These are phyloP conservation scores for Rosa rugosa DNA, from an alignment of 306 rosid genomes.

Conservation along the genomic window DNA sequence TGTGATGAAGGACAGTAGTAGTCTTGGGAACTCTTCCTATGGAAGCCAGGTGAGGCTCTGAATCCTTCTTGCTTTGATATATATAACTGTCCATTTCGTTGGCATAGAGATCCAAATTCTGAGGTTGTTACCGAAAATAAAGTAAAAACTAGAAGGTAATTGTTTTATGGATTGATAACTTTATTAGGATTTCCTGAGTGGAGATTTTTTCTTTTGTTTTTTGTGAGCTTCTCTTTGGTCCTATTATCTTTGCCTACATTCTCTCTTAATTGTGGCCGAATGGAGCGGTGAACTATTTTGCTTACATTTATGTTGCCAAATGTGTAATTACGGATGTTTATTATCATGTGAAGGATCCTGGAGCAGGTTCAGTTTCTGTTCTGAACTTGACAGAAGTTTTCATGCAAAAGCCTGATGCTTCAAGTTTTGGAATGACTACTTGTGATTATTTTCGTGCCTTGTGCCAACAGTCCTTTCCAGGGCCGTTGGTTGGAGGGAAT, in stretches of 20 bases:
- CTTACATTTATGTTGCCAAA: slow-evolving; percentile 22
- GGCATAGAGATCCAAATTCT: not conserved
- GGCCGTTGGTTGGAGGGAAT: slow-evolving; percentile 93
- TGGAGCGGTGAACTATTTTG: slow-evolving; percentile 15
- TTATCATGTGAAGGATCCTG: slow-evolving; percentile 58
- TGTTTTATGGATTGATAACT: not conserved
- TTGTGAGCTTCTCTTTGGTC: not conserved
- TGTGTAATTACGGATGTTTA: slow-evolving; percentile 36
- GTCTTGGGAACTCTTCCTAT: slow-evolving; percentile 44
- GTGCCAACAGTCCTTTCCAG: slow-evolving; percentile 86
- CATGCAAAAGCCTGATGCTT: slow-evolving; percentile 41
- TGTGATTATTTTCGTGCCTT: slow-evolving; percentile 66
- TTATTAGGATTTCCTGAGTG: slow-evolving; percentile 3
- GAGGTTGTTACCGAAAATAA: not conserved
- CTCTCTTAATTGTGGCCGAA: not conserved
- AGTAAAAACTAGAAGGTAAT: not conserved
- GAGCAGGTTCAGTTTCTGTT: slow-evolving; percentile 65
- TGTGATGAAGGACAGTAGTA: slow-evolving; percentile 64
- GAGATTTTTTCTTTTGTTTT: not conserved
- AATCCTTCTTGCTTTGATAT: slow-evolving; percentile 23
- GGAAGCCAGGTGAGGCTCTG: slow-evolving; percentile 69
- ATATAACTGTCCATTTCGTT: slow-evolving; percentile 17
- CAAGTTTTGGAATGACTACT: slow-evolving; percentile 39
- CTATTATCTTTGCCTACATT: not conserved
- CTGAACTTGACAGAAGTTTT: slow-evolving; percentile 74